phyloP scores from a whole-genome alignment of 345 rosid species.

The Bruguiera sexangula region DNA sequence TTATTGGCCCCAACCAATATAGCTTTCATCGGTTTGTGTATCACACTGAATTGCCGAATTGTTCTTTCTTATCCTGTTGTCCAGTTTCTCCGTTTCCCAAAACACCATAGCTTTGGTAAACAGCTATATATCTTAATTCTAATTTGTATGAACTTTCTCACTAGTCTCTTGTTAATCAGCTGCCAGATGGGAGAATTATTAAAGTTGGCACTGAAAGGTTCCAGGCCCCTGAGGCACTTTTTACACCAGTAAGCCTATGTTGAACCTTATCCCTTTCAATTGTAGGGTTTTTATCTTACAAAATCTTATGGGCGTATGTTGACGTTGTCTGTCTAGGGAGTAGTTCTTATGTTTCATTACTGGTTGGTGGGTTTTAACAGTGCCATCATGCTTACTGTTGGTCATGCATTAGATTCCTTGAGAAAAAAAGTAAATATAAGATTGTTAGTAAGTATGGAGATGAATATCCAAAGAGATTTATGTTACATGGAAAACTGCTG shows the following conservation, averaged over 20 bases:
- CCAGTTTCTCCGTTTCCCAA: neutral
- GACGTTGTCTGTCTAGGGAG: no score
- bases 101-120: neutral
- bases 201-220: constrained; percentile 99
- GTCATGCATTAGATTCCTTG: no score
- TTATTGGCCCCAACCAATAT: neutral
- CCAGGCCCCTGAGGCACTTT: constrained; percentile 98
- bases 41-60: neutral
- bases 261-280: neutral
- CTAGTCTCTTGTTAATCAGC: constrained; percentile 38
- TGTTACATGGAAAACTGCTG: no score
- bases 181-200: constrained; percentile 94
- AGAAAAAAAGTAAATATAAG: no score
- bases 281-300: neutral
- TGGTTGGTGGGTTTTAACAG: no score
- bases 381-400: no score
- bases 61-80: neutral
- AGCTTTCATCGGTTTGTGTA: neutral
- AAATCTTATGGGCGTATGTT: no score
- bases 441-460: no score
- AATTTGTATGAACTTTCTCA: neutral
- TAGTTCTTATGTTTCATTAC: no score
- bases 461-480: no score
- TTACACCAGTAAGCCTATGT: constrained; percentile 69
- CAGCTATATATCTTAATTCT: neutral